Evolutionary conservation across 306 rosid species (phyloP).

Genomic region (Quillaja saponaria): DNA sequence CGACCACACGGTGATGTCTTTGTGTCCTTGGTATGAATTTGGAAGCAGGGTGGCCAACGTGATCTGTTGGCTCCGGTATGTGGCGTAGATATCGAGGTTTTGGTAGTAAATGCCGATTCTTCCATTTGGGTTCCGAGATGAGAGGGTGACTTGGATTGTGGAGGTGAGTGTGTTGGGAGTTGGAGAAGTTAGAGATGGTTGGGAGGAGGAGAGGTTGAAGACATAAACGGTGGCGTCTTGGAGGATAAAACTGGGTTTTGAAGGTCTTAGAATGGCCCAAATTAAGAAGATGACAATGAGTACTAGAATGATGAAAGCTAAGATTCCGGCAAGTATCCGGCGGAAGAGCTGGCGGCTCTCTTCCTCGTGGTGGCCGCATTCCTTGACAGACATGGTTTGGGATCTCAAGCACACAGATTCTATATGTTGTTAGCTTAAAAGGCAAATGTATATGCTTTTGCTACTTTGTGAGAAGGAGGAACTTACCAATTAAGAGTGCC

Average conservation of each 20-base stretch:
- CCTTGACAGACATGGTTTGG: conserved; percentile 47
- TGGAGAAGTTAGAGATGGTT: conserved; percentile 20
- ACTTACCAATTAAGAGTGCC: conserved; percentile 15
- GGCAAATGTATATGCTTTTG: neutral
- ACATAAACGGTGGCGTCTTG: conserved; percentile 67
- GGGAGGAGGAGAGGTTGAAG: conserved; percentile 49
- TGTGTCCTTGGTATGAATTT: conserved; percentile 60
- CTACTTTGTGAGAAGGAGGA: neutral
- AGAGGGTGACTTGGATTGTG: conserved; percentile 56
- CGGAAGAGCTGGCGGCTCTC: conserved; percentile 29
- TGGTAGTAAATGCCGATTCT: conserved; percentile 62
- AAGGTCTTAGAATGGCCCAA: conserved; percentile 60
- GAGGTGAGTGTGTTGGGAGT: conserved; percentile 43
- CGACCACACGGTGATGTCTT: conserved; percentile 67
- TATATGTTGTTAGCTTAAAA: neutral
- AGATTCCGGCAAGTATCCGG: conserved; percentile 2
- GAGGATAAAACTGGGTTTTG: conserved; percentile 59
- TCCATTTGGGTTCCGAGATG: conserved; percentile 59
- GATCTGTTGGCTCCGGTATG: conserved; percentile 68
- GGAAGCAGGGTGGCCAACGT: conserved; percentile 52
- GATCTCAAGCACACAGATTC: no score
- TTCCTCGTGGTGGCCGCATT: conserved; percentile 46
- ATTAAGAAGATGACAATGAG: conserved; percentile 45
- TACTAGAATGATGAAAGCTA: conserved; percentile 24
- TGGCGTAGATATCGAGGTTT: conserved; percentile 37